Percentiles rank a stretch among this genome's conserved stretches.
These are phyloP conservation scores for Tarenaya hassleriana DNA, from an alignment of 345 rosid species.

Conservation along the genomic window DNA sequence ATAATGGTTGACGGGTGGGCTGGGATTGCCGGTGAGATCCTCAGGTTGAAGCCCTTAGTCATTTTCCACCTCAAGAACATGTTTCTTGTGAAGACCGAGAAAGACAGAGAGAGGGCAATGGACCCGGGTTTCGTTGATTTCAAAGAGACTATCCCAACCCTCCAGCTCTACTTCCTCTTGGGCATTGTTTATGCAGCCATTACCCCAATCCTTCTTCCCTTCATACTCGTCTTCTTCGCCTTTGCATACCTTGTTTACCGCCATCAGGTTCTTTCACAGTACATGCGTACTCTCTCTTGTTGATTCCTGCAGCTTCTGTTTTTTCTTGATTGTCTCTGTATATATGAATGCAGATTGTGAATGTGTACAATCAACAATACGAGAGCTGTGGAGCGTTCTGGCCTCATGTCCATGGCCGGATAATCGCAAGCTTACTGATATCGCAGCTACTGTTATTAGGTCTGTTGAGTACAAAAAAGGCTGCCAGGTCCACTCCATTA, in stretches of 20 bases:
- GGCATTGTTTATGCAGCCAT: conserved; percentile 90
- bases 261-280: conserved; percentile 63
- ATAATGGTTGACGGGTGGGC: conserved; percentile 99
- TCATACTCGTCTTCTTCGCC: conserved; percentile 80
- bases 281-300: neutral
- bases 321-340: conserved; percentile 14
- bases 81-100: conserved; percentile 86
- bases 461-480: conserved; percentile 76
- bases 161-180: conserved; percentile 86
- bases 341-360: conserved; percentile 61
- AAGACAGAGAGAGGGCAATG: conserved; percentile 82
- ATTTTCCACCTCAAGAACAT: conserved; percentile 88
- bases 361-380: conserved; percentile 84
- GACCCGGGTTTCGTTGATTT: conserved; percentile 76
- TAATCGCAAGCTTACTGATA: conserved; percentile 76
- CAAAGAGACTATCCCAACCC: conserved; percentile 82
- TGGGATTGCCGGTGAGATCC: conserved; percentile 92
- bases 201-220: conserved; percentile 95
- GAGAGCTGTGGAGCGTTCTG: conserved; percentile 98
- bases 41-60: conserved; percentile 69
- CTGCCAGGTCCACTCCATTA: conserved; percentile 87
- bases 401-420: conserved; percentile 91
- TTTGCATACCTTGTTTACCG: conserved; percentile 91
- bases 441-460: conserved; percentile 87
- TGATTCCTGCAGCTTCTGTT: neutral